Evolutionary conservation across 371 early-diverging fungal species (phyloP).

Genomic region (Haplosporangium sp.): DNA sequence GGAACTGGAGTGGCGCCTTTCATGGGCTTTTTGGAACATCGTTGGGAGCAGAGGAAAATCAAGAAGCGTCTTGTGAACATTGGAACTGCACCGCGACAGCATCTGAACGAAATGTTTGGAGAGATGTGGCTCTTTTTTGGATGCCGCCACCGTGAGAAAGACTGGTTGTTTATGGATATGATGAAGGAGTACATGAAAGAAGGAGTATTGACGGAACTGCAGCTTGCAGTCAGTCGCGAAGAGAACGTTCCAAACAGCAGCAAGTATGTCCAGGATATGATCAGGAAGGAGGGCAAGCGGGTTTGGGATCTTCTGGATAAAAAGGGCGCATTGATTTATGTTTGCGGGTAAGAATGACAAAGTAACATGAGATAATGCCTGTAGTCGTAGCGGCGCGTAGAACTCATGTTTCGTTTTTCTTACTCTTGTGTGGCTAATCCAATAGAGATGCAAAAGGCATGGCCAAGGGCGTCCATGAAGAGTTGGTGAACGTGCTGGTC

Average conservation of each 20-base stretch:
- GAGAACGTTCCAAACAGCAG: conserved; percentile 47
- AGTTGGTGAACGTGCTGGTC: conserved; percentile 74
- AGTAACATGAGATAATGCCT: not conserved
- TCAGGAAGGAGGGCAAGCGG: conserved; percentile 63
- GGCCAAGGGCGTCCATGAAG: conserved; percentile 88
- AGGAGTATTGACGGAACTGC: conserved; percentile 67
- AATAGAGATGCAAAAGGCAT: conserved; percentile 84
- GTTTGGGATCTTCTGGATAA: conserved; percentile 70
- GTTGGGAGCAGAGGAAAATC: conserved; percentile 68
- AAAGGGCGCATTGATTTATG: conserved; percentile 76
- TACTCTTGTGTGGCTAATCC: not conserved
- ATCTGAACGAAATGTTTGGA: conserved; percentile 64
- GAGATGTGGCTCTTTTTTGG: conserved; percentile 93
- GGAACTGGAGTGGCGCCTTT: conserved; percentile 99
- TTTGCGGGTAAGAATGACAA: conserved; percentile 76
- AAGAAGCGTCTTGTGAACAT: conserved; percentile 52
- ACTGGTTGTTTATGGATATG: conserved; percentile 91
- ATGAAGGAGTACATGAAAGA: conserved; percentile 64
- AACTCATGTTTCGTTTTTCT: not conserved
- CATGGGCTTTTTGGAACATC: conserved; percentile 93
- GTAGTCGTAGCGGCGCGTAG: too few relatives aligned
- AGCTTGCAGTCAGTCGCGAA: conserved; percentile 73
- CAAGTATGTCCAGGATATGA: conserved; percentile 89
- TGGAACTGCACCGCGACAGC: conserved; percentile 31
- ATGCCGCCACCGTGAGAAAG: conserved; percentile 82